These are phyloP conservation scores for Saksenaea oblongispora DNA, from an alignment of 371 early-diverging fungal genomes.

Conservation along the genomic window DNA sequence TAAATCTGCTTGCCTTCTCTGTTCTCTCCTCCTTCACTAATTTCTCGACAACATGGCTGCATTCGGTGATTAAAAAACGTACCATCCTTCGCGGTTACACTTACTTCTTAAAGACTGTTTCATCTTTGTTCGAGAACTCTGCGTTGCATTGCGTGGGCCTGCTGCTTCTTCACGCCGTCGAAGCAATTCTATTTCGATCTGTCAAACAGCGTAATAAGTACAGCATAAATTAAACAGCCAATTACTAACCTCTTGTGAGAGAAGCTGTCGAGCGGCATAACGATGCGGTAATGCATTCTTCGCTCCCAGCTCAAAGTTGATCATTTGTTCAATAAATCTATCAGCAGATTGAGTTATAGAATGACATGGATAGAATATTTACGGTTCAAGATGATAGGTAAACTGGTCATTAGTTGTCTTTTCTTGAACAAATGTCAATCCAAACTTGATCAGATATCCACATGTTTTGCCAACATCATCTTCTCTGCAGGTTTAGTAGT, in stretches of 20 bases:
- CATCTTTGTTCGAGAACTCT: conserved; percentile 9
- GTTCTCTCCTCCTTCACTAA: background rate
- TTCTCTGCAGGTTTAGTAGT: conserved; percentile 75
- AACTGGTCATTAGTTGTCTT: conserved; percentile 70
- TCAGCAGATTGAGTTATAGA: background rate
- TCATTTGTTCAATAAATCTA: conserved; percentile 63
- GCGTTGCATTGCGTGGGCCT: conserved; percentile 21
- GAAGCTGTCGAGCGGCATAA: conserved; percentile 78
- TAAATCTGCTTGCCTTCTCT: background rate
- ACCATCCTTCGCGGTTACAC: conserved; percentile 7
- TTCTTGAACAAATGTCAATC: conserved; percentile 73
- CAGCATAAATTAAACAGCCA: background rate
- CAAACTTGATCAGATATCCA: conserved; percentile 74
- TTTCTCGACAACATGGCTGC: background rate
- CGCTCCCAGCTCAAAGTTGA: conserved; percentile 38
- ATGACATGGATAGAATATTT: conserved; percentile 41
- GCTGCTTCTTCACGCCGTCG: conserved; percentile 51
- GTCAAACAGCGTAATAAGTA: background rate
- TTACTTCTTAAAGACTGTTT: conserved; percentile 9
- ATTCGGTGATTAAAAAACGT: background rate
- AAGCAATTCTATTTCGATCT: conserved; percentile 65
- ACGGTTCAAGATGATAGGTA: conserved; percentile 80
- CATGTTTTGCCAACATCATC: conserved; percentile 58
- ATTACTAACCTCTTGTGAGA: conserved; percentile 71
- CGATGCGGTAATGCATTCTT: conserved; percentile 57